Percentiles rank a stretch among this genome's conserved stretches.
Conservation (phyloP, 371 early-diverging fungal genomes). For the Syncephalis fuscata region DNA sequence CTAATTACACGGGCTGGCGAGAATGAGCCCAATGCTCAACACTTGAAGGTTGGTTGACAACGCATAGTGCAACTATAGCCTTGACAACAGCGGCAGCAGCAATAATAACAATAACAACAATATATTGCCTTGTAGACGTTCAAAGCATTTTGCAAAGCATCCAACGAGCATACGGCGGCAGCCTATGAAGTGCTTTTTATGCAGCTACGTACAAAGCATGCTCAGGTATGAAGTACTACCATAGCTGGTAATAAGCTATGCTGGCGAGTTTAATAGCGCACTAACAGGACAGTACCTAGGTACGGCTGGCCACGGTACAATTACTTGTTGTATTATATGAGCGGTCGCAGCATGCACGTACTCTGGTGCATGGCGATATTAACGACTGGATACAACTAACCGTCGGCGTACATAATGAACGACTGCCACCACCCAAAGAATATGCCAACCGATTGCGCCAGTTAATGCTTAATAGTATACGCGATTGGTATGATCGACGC, state of each 20-base stretch:
- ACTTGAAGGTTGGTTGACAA: too few relatives aligned
- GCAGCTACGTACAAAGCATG: slow-evolving; percentile 38
- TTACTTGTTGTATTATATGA: slow-evolving; percentile 37
- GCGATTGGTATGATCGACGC: neutral
- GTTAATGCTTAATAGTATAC: neutral
- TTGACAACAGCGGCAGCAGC: too few relatives aligned
- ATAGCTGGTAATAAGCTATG: neutral
- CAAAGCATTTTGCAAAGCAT: slow-evolving; percentile 32
- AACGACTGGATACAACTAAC: slow-evolving; percentile 30
- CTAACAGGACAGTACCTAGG: neutral
- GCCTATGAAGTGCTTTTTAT: slow-evolving; percentile 25
- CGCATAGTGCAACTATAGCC: too few relatives aligned
- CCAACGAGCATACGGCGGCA: slow-evolving; percentile 17
- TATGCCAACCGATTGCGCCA: slow-evolving; percentile 14
- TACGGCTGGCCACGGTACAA: neutral
- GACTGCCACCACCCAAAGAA: slow-evolving; percentile 33
- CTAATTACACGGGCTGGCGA: too few relatives aligned
- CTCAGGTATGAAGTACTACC: slow-evolving; percentile 24
- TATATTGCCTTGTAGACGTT: slow-evolving; percentile 5
- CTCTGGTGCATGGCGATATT: slow-evolving; percentile 27
- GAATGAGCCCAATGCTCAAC: too few relatives aligned
- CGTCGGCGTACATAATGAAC: slow-evolving; percentile 31
- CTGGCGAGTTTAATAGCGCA: neutral
- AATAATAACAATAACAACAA: too few relatives aligned
- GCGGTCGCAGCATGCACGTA: slow-evolving; percentile 46